Percentiles rank a stretch among this genome's conserved stretches.
These are phyloP conservation scores for Rhodotorula sp. DNA, from an alignment of 1,284 basidiomycete genomes.

Conservation along the genomic window DNA sequence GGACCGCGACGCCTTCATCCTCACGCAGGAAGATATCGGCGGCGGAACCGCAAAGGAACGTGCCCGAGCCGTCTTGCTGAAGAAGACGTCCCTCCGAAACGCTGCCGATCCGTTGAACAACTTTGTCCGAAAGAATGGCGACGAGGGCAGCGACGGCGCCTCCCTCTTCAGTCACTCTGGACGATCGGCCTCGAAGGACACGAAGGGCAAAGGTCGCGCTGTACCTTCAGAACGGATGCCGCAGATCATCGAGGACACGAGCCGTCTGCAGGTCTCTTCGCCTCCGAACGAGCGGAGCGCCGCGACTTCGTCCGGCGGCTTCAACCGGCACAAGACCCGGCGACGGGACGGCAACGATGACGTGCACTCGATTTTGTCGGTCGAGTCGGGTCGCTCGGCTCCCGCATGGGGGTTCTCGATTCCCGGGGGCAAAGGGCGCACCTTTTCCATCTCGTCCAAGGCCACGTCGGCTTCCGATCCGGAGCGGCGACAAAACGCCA, in stretches of 20 bases:
- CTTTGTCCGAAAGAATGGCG: conserved; percentile 9
- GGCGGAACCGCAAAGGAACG: conserved; percentile 77
- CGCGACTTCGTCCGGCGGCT: conserved; percentile 11
- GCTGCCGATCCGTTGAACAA: conserved; percentile 53
- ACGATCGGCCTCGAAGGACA: conserved; percentile 6
- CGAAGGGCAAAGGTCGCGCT: conserved; percentile 39
- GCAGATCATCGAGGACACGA: conserved; percentile 44
- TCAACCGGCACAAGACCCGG: conserved; percentile 38
- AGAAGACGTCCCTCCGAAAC: conserved; percentile 72
- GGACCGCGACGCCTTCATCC: conserved; percentile 54
- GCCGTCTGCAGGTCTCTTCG: conserved; percentile 28
- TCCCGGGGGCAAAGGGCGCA: conserved; percentile 15
- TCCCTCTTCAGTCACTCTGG: not conserved
- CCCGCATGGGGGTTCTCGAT: conserved; percentile 20
- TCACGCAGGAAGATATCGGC: conserved; percentile 79
- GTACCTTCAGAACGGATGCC: conserved; percentile 37
- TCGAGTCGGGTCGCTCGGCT: conserved; percentile 40
- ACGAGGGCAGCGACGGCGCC: not conserved
- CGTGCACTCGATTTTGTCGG: conserved; percentile 43
- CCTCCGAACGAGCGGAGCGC: not conserved
- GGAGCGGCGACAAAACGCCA: conserved; percentile 15
- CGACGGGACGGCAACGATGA: conserved; percentile 43
- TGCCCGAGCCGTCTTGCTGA: conserved; percentile 91
- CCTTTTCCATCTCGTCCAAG: conserved; percentile 35
- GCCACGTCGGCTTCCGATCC: conserved; percentile 40